Conservation (phyloP, 495 filamentous ascomycete species). For the Xylaria nigripes region DNA sequence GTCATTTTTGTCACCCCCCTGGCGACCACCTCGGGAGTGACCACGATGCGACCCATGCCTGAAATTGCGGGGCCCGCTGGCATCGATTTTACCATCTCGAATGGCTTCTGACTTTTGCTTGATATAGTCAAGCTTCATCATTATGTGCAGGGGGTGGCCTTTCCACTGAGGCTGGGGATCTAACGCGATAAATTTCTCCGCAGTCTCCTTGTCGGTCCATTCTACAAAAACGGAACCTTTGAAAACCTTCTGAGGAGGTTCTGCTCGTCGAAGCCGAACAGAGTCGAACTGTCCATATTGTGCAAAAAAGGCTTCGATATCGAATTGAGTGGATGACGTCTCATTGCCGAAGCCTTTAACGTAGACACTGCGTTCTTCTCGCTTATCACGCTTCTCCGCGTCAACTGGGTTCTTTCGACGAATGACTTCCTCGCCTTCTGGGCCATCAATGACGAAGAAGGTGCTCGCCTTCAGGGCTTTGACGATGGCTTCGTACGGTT, state of each 20-base stretch:
- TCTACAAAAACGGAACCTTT: slow-evolving; percentile 96
- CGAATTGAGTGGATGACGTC: slow-evolving; percentile 68
- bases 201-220: slow-evolving; percentile 65
- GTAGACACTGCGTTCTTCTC: slow-evolving; percentile 37
- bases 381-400: slow-evolving; percentile 21
- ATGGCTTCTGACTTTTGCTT: slow-evolving; percentile 71
- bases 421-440: slow-evolving; percentile 47
- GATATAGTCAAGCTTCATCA: slow-evolving; percentile 80
- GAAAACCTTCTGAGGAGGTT: slow-evolving; percentile 51
- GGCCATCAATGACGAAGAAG: slow-evolving; percentile 56
- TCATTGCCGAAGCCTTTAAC: slow-evolving; percentile 87
- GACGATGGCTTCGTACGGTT: slow-evolving; percentile 71
- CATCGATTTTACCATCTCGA: slow-evolving; percentile 58
- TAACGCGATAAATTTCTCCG: slow-evolving; percentile 66
- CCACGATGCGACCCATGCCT: slow-evolving; percentile 27
- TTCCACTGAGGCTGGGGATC: slow-evolving; percentile 79
- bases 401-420: slow-evolving; percentile 61
- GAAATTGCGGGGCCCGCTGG: slow-evolving; percentile 27
- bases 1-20: slow-evolving; percentile 46
- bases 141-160: slow-evolving; percentile 61
- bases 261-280: slow-evolving; percentile 80
- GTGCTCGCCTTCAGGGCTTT: slow-evolving; percentile 69
- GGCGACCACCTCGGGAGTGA: slow-evolving; percentile 16
- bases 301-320: slow-evolving; percentile 85
- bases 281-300: slow-evolving; percentile 68